Base-by-base conservation (phyloP, 2,329 filamentous ascomycete genomes). In the Calonectria pseudoreteaudii region DNA sequence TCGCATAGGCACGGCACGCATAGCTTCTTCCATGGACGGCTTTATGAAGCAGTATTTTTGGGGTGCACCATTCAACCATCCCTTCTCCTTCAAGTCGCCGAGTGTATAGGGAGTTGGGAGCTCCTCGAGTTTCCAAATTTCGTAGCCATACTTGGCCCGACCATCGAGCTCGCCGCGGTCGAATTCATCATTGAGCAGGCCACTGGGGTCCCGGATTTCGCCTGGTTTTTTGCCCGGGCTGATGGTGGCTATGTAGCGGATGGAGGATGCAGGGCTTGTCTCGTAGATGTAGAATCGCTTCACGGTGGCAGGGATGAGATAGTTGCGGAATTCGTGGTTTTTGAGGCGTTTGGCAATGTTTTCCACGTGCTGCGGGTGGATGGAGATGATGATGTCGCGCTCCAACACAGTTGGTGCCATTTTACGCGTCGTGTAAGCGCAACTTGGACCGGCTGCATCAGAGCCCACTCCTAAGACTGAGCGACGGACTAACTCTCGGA, bases 281-380 rank as follows among this genome's bases (percentile, higher is more conserved):
- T 87, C 84, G 77, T 90, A 91, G 23, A 91, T 84, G 90, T 90
- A 92, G 72, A 91, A 84, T n/a, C 90, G 88, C 9, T 77, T 81
- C 5, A 90, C 87, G 3, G 84, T 82, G 11, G 82, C 77, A 2
- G 89, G 88, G 36, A 91, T 86, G 53, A 84, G 85, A 81, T 88
- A 91, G 34, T 82, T 82, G 64, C 89, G 86, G 73, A 90, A 91
- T 71, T 91, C 88, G 77, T 92, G 88, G 70, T 90, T 87, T 72
- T 88, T 89, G 0, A 75, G 80, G 1, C 88, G 85, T 11, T 83
- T 80, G 9, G 86, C 80, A 47, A 91, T 90, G 11, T 86, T 82
- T 11, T 84, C 81, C 28, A 90, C 84, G 6, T 87, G 85, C 11
- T 86, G 79, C 0, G 86, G 84, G 52, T 85, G 82, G 23, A 89